Conservation (phyloP, 2,329 filamentous ascomycete species). For the Metarhizium humberi region DNA sequence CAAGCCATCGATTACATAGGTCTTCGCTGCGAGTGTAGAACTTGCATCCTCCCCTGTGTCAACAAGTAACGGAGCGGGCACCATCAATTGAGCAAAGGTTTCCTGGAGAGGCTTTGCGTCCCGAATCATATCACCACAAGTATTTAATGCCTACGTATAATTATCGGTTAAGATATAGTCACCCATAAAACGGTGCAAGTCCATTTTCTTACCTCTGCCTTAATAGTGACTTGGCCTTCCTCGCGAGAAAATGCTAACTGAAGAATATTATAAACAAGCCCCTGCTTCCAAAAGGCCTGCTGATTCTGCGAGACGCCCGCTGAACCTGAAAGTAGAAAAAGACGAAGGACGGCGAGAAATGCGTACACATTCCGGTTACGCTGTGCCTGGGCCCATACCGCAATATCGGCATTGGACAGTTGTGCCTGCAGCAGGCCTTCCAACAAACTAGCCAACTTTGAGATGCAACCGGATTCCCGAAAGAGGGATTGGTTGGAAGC, state of each 20-base stretch:
- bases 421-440: conserved; percentile 45
- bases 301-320: conserved; percentile 77
- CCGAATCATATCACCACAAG: conserved; percentile 81
- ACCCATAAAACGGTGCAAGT: conserved; percentile 2
- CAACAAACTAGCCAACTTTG: conserved; percentile 61
- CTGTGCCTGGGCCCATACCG: conserved; percentile 67
- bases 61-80: conserved; percentile 48
- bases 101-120: conserved; percentile 76
- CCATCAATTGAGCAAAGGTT: conserved; percentile 77
- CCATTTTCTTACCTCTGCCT: conserved; percentile 55
- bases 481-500: conserved; percentile 90
- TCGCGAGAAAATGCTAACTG: conserved; percentile 70
- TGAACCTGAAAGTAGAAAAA: conserved; percentile 79
- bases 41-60: conserved; percentile 28
- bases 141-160: conserved; percentile 53
- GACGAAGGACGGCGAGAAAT: conserved; percentile 71
- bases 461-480: conserved; percentile 77
- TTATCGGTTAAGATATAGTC: conserved; percentile 1
- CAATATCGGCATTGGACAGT: conserved; percentile 47
- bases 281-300: conserved; percentile 73
- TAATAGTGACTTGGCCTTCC: conserved; percentile 62
- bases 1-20: conserved; percentile 90
- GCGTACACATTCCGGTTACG: conserved; percentile 89
- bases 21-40: conserved; percentile 45
- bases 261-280: conserved; percentile 68